Conservation (phyloP, 768 basidiomycete species). For the Leccinum uliginosum region DNA sequence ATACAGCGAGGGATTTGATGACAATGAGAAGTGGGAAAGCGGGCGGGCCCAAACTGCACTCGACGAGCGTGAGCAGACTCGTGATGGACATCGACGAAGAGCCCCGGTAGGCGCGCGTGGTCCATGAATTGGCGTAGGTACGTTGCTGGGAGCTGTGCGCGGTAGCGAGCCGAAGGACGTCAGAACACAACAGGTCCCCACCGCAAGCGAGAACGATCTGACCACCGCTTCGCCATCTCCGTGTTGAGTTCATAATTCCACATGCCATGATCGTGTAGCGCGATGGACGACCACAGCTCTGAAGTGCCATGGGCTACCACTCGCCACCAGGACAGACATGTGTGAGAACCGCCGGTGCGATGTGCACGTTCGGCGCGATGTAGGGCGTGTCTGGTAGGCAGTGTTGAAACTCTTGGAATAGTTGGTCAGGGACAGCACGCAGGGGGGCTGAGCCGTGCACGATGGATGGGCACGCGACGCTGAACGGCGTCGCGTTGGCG, state of each 20-base stretch:
- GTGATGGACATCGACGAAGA: slow-evolving; percentile 64
- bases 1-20: too few species aligned
- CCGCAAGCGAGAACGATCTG: slow-evolving; percentile 18
- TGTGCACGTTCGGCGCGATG: slow-evolving; percentile 16
- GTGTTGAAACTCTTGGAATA: slow-evolving; percentile 28
- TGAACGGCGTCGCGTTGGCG: slow-evolving; percentile 14
- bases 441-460: slow-evolving; percentile 27
- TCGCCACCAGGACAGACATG: slow-evolving; percentile 34
- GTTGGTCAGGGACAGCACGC: slow-evolving; percentile 28
- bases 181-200: slow-evolving; percentile 6
- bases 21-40: too few species aligned
- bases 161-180: slow-evolving; percentile 17
- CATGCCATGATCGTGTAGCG: slow-evolving; percentile 25
- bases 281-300: slow-evolving; percentile 29
- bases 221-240: slow-evolving; percentile 23
- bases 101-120: slow-evolving; percentile 3
- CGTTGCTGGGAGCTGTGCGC: slow-evolving; percentile 16
- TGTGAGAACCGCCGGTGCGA: slow-evolving; percentile 30
- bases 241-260: slow-evolving; percentile 27
- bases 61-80: slow-evolving; percentile 74
- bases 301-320: slow-evolving; percentile 25
- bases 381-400: slow-evolving; percentile 26
- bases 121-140: slow-evolving; percentile 20
- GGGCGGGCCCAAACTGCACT: slow-evolving; percentile 77
- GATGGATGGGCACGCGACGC: slow-evolving; percentile 21